Percentiles rank a stretch among this genome's conserved stretches.
Evolutionary conservation across 495 filamentous ascomycete species (phyloP).

Genomic region (Penicillium steckii): DNA sequence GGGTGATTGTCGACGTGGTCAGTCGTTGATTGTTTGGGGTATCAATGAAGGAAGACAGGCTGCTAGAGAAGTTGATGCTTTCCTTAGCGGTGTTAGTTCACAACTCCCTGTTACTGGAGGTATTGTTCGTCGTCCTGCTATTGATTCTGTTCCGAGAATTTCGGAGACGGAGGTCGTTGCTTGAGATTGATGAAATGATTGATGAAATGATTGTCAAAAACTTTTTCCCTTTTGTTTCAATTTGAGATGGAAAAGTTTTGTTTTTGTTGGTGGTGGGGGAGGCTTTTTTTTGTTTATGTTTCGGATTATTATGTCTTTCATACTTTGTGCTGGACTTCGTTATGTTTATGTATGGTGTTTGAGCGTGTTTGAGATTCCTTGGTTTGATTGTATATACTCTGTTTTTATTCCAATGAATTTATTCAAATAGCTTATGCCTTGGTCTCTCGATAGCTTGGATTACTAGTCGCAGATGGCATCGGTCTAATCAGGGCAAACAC

Average conservation of each 20-base stretch:
- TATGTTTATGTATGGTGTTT: too few species aligned
- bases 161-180: constrained; percentile 29
- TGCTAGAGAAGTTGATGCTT: constrained; percentile 91
- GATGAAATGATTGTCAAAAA: too few species aligned
- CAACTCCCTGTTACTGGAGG: constrained; percentile 90
- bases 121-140: constrained; percentile 80
- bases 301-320: neutral
- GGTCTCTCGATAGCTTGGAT: too few species aligned
- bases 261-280: too few species aligned
- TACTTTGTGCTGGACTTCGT: too few species aligned
- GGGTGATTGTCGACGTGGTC: constrained; percentile 93
- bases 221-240: neutral
- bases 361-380: too few species aligned
- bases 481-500: too few species aligned
- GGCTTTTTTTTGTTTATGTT: neutral
- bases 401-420: too few species aligned
- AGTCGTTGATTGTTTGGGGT: constrained; percentile 98
- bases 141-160: constrained; percentile 41
- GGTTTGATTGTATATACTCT: too few species aligned
- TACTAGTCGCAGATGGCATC: too few species aligned
- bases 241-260: neutral
- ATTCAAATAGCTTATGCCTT: too few species aligned
- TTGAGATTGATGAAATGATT: constrained; percentile 10
- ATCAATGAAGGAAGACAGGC: constrained; percentile 98
- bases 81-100: constrained; percentile 73